Evolutionary conservation across 1,284 basidiomycete genomes (phyloP).

Genomic region (Cryptococcus hybrid): DNA sequence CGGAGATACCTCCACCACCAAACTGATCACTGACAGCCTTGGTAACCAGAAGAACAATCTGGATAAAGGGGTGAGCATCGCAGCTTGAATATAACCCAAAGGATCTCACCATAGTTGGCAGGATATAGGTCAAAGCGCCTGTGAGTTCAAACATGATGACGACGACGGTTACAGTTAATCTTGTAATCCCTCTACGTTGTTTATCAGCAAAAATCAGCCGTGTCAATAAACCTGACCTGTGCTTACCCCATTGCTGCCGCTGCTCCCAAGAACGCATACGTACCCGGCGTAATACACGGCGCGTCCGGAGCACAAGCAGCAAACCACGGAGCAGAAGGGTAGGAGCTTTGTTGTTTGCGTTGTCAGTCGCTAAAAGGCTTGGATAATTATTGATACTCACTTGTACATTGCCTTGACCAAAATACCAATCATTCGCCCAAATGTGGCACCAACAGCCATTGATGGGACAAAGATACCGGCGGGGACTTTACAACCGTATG

Average conservation of each 20-base stretch:
- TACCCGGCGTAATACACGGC: slow-evolving; percentile 97
- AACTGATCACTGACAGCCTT: slow-evolving; percentile 97
- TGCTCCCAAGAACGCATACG: slow-evolving; percentile 84
- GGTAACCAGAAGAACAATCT: slow-evolving; percentile 83
- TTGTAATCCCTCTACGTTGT: slow-evolving; percentile 78
- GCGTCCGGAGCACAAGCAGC: slow-evolving; percentile 85
- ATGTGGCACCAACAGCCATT: slow-evolving; percentile 95
- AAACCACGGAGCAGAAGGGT: slow-evolving; percentile 81
- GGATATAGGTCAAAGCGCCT: slow-evolving; percentile 93
- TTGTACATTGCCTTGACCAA: slow-evolving; percentile 87
- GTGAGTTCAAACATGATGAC: slow-evolving; percentile 99
- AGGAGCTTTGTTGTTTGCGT: slow-evolving; percentile 57
- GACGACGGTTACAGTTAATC: slow-evolving; percentile 95
- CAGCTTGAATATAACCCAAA: background rate
- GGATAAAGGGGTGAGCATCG: slow-evolving; percentile 6
- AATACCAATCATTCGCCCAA: slow-evolving; percentile 94
- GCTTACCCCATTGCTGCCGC: slow-evolving; percentile 85
- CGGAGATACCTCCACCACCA: slow-evolving; percentile 89
- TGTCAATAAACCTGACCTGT: background rate
- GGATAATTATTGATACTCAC: slow-evolving; percentile 52
- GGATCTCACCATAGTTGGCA: slow-evolving; percentile 87
- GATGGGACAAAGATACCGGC: slow-evolving; percentile 97
- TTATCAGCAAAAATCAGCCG: background rate
- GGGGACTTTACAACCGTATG: slow-evolving; percentile 95
- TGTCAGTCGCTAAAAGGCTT: background rate